phyloP scores from a whole-genome alignment of 306 rosid genomes.

The Rosa chinensis region DNA sequence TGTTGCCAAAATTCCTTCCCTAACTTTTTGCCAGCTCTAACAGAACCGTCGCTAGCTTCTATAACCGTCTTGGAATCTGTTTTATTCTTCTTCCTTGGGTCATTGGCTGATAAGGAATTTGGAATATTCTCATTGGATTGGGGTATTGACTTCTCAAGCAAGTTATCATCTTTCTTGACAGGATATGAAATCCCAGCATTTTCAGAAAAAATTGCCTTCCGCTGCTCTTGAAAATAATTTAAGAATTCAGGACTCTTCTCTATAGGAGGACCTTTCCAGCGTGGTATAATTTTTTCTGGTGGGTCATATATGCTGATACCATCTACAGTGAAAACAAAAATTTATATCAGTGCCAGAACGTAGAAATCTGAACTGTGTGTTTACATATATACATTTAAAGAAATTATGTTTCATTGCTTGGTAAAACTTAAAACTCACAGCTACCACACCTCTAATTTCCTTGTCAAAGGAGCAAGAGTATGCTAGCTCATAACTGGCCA shows the following conservation, averaged over 20 bases:
- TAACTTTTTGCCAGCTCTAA: slow-evolving; percentile 71
- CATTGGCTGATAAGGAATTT: slow-evolving; percentile 26
- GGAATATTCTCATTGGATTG: slow-evolving; percentile 35
- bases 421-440: neutral
- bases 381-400: neutral
- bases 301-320: slow-evolving; percentile 89
- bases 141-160: slow-evolving; percentile 39
- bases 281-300: slow-evolving; percentile 82
- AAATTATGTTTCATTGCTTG: neutral
- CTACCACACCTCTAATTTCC: slow-evolving; percentile 1
- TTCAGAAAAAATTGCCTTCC: slow-evolving; percentile 39
- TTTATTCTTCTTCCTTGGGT: slow-evolving; percentile 32
- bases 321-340: slow-evolving; percentile 44
- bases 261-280: slow-evolving; percentile 79
- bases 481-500: neutral
- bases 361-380: slow-evolving; percentile 16
- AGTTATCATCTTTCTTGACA: slow-evolving; percentile 44
- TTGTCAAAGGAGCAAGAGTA: neutral
- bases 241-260: slow-evolving; percentile 73
- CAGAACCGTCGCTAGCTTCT: slow-evolving; percentile 92
- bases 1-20: slow-evolving; percentile 98
- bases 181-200: slow-evolving; percentile 28
- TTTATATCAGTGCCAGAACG: slow-evolving; percentile 23
- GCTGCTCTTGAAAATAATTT: slow-evolving; percentile 53
- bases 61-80: slow-evolving; percentile 55